These are phyloP conservation scores for Fraxinus excelsior DNA, from an alignment of 257 asterid genomes.

Conservation along the genomic window DNA sequence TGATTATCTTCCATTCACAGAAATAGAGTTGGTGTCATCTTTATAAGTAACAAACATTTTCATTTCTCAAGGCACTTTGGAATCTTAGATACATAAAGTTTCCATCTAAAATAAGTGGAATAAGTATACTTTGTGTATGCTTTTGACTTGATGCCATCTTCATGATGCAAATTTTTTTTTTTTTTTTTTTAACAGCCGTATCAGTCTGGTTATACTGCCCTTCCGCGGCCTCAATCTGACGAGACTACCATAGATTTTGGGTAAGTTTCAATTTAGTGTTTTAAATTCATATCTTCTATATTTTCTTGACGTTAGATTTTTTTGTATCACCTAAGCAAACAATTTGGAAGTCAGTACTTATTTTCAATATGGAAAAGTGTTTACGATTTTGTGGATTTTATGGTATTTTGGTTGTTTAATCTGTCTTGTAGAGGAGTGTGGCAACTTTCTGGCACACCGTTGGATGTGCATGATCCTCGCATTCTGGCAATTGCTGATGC, in stretches of 20 bases:
- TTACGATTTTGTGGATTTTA: constrained; percentile 2
- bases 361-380: constrained; percentile 12
- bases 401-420: constrained; percentile 18
- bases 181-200: constrained; percentile 53
- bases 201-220: constrained; percentile 85
- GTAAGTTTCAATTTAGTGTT: constrained; percentile 42
- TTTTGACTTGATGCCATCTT: neutral
- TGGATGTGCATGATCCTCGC: constrained; percentile 91
- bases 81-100: neutral
- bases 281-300: constrained; percentile 6
- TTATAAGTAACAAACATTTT: neutral
- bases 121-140: constrained; percentile 12
- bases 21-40: neutral
- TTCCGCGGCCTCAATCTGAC: constrained; percentile 73
- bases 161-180: constrained; percentile 17
- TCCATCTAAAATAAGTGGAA: neutral
- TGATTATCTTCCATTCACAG: neutral
- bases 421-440: constrained; percentile 80
- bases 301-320: constrained; percentile 3
- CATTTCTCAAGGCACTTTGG: neutral
- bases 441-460: constrained; percentile 93
- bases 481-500: constrained; percentile 93
- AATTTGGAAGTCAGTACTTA: neutral
- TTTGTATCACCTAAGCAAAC: constrained; percentile 13
- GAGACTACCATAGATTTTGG: constrained; percentile 91